Percentiles rank a stretch among this genome's conserved stretches.
Evolutionary conservation across 176 grass and related monocot species (phyloP).

Genomic region (Juncus effusus): DNA sequence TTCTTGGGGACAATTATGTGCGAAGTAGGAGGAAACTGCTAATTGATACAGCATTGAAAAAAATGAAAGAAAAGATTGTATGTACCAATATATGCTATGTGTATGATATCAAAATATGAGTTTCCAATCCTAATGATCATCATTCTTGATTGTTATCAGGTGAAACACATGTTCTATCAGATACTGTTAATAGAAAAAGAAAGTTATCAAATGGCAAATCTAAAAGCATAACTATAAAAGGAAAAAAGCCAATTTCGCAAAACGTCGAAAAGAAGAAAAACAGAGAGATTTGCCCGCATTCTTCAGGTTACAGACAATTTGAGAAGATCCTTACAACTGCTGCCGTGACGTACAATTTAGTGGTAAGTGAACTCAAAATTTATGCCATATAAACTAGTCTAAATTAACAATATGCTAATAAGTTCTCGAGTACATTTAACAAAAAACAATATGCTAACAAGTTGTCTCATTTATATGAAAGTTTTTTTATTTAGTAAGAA

Average conservation of each 20-base stretch:
- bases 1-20: not conserved
- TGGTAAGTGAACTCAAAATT: no score
- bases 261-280: not conserved
- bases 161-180: not conserved
- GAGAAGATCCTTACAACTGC: conserved; percentile 2
- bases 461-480: no score
- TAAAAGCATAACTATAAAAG: not conserved
- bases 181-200: conserved; percentile 3
- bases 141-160: not conserved
- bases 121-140: no score
- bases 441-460: no score
- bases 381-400: no score
- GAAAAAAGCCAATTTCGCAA: not conserved
- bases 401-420: no score
- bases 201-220: not conserved
- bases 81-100: no score
- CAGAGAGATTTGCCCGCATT: not conserved
- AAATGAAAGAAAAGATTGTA: no score
- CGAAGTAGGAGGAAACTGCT: not conserved
- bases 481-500: no score
- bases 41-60: not conserved
- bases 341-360: no score
- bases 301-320: conserved; percentile 1
- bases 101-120: not conserved
- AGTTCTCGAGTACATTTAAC: no score